These are phyloP conservation scores for Paramyrothecium sp. DNA, from an alignment of 2,329 filamentous ascomycete genomes.

Conservation along the genomic window DNA sequence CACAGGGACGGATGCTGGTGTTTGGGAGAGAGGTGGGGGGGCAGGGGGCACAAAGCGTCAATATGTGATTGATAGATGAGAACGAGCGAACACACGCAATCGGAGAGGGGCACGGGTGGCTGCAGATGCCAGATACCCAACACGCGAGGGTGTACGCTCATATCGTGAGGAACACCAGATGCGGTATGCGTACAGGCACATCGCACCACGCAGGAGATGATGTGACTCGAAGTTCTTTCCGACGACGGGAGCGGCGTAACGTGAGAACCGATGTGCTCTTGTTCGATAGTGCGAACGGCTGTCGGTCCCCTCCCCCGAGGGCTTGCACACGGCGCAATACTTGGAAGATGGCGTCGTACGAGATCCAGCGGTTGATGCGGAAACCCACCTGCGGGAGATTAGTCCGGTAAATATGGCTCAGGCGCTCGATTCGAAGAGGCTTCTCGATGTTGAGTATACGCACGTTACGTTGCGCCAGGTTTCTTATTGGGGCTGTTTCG, in stretches of 20 bases:
- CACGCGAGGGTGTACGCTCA: neutral
- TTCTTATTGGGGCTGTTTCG: too few species aligned
- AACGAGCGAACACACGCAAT: neutral
- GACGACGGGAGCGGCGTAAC: too few species aligned
- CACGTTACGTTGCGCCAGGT: too few species aligned
- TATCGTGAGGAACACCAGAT: neutral
- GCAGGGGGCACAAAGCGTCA: neutral
- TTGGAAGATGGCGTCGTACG: neutral
- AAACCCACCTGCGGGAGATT: neutral
- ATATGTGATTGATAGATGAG: too few species aligned
- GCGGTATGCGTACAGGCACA: neutral
- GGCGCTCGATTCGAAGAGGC: neutral
- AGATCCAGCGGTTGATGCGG: neutral
- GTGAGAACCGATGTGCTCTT: too few species aligned
- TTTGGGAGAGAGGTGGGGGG: neutral
- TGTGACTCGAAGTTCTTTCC: too few species aligned
- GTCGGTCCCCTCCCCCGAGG: too few species aligned
- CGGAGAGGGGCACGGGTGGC: neutral
- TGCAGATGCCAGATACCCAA: neutral
- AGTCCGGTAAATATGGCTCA: neutral
- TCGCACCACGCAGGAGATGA: too few species aligned
- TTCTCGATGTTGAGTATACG: neutral
- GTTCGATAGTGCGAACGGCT: too few species aligned
- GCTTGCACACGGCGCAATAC: neutral
- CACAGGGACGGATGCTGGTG: neutral